Evolutionary conservation across 2,329 filamentous ascomycete species (phyloP).

Genomic region (Xylaria sp.): DNA sequence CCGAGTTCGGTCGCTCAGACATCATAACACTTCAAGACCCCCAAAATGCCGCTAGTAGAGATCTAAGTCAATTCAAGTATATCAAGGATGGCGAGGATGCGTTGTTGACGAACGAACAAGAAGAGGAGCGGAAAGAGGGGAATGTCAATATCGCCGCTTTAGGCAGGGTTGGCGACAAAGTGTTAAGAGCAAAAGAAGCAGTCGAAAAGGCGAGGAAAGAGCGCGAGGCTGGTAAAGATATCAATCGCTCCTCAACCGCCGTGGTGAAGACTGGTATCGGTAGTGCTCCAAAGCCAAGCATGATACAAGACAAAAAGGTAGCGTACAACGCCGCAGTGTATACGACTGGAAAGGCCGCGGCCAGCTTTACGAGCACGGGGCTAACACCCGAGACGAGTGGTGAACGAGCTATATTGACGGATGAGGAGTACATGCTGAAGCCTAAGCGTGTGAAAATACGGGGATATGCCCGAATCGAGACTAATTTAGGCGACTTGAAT

Average conservation of each 20-base stretch:
- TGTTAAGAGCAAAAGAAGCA: constrained; percentile 89
- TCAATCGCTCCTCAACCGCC: constrained; percentile 64
- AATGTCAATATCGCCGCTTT: constrained; percentile 83
- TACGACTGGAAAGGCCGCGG: constrained; percentile 90
- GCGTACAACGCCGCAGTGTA: constrained; percentile 89
- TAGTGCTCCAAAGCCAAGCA: constrained; percentile 53
- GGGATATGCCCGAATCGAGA: constrained; percentile 91
- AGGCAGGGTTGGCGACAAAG: constrained; percentile 82
- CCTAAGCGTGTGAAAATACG: constrained; percentile 89
- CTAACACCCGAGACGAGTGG: constrained; percentile 90
- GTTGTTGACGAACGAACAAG: constrained; percentile 75
- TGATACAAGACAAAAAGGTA: constrained; percentile 67
- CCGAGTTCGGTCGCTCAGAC: constrained; percentile 87
- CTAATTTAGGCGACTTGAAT: constrained; percentile 84
- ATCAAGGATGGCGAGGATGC: constrained; percentile 82
- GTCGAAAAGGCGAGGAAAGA: constrained; percentile 90
- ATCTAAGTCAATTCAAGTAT: constrained; percentile 89
- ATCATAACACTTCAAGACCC: constrained; percentile 97
- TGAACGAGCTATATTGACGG: constrained; percentile 85
- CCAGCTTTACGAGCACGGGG: constrained; percentile 94
- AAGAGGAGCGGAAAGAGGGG: constrained; percentile 71
- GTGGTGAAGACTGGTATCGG: constrained; percentile 52
- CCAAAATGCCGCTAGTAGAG: constrained; percentile 83
- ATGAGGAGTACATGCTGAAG: constrained; percentile 97
- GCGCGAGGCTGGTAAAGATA: constrained; percentile 68